Percentiles rank a stretch among this genome's conserved stretches.
Conservation (phyloP, 1,284 basidiomycete genomes). For the Phlebopus sp. region DNA sequence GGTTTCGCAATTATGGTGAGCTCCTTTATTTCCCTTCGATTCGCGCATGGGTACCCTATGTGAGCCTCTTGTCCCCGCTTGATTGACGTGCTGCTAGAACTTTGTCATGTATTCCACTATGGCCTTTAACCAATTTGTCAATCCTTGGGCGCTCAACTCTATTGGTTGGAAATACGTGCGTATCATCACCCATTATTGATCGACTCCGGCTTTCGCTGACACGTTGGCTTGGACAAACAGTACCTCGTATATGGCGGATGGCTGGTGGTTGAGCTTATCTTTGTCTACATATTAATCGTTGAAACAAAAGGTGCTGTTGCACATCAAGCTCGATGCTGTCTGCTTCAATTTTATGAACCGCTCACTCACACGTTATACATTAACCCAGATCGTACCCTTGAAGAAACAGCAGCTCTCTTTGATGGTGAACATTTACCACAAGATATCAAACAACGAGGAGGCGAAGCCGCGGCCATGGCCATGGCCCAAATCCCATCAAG, state of each 20-base stretch:
- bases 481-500: too few species aligned
- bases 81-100: conserved; percentile 40
- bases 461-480: conserved; percentile 50
- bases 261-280: conserved; percentile 57
- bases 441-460: conserved; percentile 45
- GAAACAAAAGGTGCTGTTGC: conserved; percentile 54
- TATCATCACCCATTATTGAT: too few species aligned
- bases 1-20: conserved; percentile 65
- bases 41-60: neutral
- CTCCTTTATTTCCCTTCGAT: neutral
- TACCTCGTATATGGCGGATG: conserved; percentile 62
- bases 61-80: neutral
- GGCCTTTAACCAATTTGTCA: conserved; percentile 72
- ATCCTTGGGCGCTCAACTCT: conserved; percentile 65
- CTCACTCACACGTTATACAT: neutral
- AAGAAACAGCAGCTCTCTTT: conserved; percentile 65
- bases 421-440: conserved; percentile 51
- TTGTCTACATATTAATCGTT: conserved; percentile 54
- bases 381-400: conserved; percentile 53
- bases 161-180: conserved; percentile 64
- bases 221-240: conserved; percentile 15
- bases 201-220: neutral
- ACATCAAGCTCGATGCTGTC: neutral
- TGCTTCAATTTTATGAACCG: neutral
- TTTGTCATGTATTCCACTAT: conserved; percentile 53